These are phyloP conservation scores for Micractinium conductrix DNA, from an alignment of 139 green algal species.

Conservation along the genomic window DNA sequence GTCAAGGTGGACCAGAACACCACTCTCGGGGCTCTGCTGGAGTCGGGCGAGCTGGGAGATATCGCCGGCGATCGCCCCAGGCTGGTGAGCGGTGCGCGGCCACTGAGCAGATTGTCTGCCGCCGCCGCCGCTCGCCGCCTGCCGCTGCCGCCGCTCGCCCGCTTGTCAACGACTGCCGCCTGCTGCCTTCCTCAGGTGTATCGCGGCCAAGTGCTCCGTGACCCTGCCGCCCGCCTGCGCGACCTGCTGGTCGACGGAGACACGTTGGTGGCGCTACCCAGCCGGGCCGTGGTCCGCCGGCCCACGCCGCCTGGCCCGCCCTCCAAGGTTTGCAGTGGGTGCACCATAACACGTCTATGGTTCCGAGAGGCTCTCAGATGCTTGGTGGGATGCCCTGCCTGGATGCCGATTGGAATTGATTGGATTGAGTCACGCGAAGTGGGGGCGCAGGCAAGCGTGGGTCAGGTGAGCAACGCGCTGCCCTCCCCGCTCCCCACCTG, in stretches of 20 bases:
- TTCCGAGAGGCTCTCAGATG: too few species aligned
- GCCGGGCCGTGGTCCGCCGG: background rate
- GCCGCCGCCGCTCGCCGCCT: background rate
- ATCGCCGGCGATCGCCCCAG: background rate
- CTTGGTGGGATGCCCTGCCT: too few species aligned
- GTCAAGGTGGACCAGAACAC: background rate
- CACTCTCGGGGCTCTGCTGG: background rate
- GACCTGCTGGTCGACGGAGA: background rate
- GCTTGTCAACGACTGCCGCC: background rate
- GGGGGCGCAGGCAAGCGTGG: too few species aligned
- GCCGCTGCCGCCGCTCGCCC: too few species aligned
- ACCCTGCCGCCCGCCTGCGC: background rate
- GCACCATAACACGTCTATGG: too few species aligned
- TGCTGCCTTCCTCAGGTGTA: slow-evolving; percentile 20
- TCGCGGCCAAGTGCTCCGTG: background rate
- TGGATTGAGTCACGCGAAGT: too few species aligned
- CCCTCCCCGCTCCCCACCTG: background rate
- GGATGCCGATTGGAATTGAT: too few species aligned
- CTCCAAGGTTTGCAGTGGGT: background rate
- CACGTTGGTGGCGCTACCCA: slow-evolving; percentile 25
- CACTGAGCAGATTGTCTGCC: background rate
- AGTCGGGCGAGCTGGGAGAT: too few species aligned
- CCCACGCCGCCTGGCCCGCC: background rate
- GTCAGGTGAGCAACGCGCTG: too few species aligned
- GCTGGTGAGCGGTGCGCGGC: background rate